Conservation (phyloP, 495 filamentous ascomycete genomes). For the Podospora didyma region DNA sequence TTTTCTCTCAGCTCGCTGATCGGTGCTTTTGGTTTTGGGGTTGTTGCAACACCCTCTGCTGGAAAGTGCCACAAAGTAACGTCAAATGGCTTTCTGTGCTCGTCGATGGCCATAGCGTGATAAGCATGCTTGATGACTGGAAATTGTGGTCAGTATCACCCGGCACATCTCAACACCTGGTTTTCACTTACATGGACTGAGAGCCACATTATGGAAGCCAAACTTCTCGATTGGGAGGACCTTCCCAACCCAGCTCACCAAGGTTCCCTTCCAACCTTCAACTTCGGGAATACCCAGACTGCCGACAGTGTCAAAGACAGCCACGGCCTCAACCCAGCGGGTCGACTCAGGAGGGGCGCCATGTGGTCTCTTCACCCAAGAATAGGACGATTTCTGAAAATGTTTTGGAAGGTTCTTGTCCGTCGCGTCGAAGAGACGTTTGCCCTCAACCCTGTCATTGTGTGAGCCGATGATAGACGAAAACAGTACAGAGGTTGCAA, state of each 20-base stretch:
- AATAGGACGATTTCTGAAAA: slow-evolving; percentile 1
- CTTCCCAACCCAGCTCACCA: slow-evolving; percentile 14
- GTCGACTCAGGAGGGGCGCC: slow-evolving; percentile 8
- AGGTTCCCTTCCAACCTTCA: slow-evolving; percentile 3
- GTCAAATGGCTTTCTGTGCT: slow-evolving; percentile 7
- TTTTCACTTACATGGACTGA: not conserved
- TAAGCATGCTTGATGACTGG: slow-evolving; percentile 17
- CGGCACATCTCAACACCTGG: too few relatives aligned
- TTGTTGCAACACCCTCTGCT: not conserved
- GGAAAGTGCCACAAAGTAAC: slow-evolving; percentile 18
- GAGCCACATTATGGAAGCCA: slow-evolving; percentile 9
- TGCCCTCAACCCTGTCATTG: not conserved
- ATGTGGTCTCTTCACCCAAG: slow-evolving; percentile 5
- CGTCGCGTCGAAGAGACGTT: not conserved
- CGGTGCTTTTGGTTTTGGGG: not conserved
- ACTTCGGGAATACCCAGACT: slow-evolving; percentile 39
- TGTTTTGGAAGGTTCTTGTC: slow-evolving; percentile 18
- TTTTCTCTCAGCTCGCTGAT: not conserved
- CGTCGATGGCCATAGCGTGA: slow-evolving; percentile 11
- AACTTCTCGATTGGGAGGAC: slow-evolving; percentile 11
- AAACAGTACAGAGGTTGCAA: too few relatives aligned
- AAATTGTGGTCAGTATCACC: slow-evolving; percentile 33
- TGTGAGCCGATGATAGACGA: too few relatives aligned
- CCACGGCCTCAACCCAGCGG: slow-evolving; percentile 34
- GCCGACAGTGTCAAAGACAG: slow-evolving; percentile 53